Evolutionary conservation across 2,329 filamentous ascomycete species (phyloP).

Genomic region (Zarea fungicola): DNA sequence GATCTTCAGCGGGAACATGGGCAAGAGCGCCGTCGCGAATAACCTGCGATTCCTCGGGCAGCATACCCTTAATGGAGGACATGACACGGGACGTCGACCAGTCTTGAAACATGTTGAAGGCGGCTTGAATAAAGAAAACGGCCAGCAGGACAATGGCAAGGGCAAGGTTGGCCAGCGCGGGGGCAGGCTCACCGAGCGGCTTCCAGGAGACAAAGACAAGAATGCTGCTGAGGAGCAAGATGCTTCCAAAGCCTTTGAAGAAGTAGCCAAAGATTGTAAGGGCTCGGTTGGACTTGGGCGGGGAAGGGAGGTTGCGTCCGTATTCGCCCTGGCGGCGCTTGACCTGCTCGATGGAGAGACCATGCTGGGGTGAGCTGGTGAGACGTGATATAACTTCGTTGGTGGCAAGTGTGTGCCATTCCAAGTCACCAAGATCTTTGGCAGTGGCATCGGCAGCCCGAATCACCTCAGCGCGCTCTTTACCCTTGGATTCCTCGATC

Average conservation of each 20-base stretch:
- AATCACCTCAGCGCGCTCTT: constrained; percentile 32
- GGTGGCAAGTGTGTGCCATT: constrained; percentile 60
- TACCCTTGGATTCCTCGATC: constrained; percentile 49
- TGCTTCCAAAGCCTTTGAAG: constrained; percentile 70
- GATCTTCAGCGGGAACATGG: constrained; percentile 48
- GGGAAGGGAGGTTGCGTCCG: constrained; percentile 62
- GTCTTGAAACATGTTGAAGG: constrained; percentile 67
- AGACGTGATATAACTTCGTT: constrained; percentile 57
- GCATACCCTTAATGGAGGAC: constrained; percentile 73
- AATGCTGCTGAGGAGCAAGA: constrained; percentile 63
- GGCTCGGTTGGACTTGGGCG: constrained; percentile 56
- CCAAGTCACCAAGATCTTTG: constrained; percentile 54
- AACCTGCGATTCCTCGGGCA: constrained; percentile 66
- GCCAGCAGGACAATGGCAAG: constrained; percentile 67
- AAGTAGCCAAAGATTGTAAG: constrained; percentile 62
- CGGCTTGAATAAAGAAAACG: constrained; percentile 65
- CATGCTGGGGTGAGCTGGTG: constrained; percentile 48
- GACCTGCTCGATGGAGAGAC: constrained; percentile 56
- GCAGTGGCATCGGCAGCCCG: constrained; percentile 40
- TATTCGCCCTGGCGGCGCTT: constrained; percentile 51
- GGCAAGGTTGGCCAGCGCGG: constrained; percentile 63
- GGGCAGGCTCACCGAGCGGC: constrained; percentile 62
- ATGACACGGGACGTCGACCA: constrained; percentile 74
- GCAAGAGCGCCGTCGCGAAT: constrained; percentile 52
- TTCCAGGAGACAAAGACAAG: constrained; percentile 75